phyloP scores from a whole-genome alignment of 345 rosid species.

The Streptanthus diversifolius region DNA sequence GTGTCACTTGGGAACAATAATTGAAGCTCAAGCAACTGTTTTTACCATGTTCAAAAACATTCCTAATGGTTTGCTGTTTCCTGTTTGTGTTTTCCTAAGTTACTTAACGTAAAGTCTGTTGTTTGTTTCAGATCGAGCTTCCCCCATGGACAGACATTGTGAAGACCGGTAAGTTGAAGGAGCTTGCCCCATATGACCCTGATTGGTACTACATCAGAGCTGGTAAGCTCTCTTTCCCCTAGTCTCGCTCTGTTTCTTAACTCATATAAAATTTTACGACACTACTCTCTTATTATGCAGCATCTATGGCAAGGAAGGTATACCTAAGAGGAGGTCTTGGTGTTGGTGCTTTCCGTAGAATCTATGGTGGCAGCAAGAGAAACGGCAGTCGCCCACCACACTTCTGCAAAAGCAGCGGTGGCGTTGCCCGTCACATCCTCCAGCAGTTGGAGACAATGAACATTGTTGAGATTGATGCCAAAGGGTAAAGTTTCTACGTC shows the following conservation, averaged over 20 bases:
- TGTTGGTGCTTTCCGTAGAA: constrained; percentile 80
- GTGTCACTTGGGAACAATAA: background rate
- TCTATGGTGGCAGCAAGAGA: constrained; percentile 85
- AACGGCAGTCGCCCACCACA: constrained; percentile 82
- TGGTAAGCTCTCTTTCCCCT: constrained; percentile 33
- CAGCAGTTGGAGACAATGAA: constrained; percentile 70
- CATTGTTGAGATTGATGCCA: constrained; percentile 59
- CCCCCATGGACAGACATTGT: constrained; percentile 89
- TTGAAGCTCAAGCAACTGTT: background rate
- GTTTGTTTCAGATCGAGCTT: constrained; percentile 61
- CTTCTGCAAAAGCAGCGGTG: constrained; percentile 87
- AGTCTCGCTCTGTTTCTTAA: background rate
- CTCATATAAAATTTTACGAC: background rate
- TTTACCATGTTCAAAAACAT: background rate
- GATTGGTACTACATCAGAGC: constrained; percentile 89
- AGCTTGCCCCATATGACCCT: constrained; percentile 91
- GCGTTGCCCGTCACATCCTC: constrained; percentile 79
- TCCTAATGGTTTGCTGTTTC: background rate
- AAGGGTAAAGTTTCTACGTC: constrained; percentile 42
- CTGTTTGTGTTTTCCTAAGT: background rate
- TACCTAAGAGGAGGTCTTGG: constrained; percentile 89
- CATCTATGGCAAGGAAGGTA: constrained; percentile 91
- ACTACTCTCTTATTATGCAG: constrained; percentile 24
- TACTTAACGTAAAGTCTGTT: background rate
- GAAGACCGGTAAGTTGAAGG: constrained; percentile 71